phyloP scores from a whole-genome alignment of 345 rosid species.

The Litchi chinensis region DNA sequence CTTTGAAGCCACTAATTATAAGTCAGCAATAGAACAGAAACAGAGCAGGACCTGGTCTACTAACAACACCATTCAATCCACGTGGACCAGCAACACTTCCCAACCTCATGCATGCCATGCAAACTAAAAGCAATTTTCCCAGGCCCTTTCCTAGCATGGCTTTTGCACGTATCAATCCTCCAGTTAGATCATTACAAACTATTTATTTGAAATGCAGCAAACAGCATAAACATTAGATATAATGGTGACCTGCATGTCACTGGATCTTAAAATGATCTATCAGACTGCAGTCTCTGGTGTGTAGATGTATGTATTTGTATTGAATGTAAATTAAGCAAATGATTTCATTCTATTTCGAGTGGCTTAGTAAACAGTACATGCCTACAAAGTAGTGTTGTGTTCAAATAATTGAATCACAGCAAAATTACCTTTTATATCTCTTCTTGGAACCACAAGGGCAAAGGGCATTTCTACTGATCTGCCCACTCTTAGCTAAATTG shows the following conservation, averaged over 20 bases:
- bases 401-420: background rate
- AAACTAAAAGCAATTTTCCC: too few relatives aligned
- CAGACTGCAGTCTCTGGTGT: background rate
- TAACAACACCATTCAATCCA: too few relatives aligned
- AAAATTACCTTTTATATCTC: constrained; percentile 80
- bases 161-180: too few relatives aligned
- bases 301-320: background rate
- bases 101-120: too few relatives aligned
- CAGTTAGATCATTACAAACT: background rate
- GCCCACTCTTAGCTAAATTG: constrained; percentile 86
- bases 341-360: background rate
- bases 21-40: too few relatives aligned
- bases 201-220: background rate
- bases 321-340: background rate
- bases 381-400: background rate
- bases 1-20: too few relatives aligned
- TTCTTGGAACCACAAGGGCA: constrained; percentile 98
- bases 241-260: background rate
- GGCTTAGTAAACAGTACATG: background rate
- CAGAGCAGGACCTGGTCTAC: too few relatives aligned
- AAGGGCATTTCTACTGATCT: constrained; percentile 86
- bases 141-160: too few relatives aligned
- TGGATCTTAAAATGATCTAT: constrained; percentile 5
- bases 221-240: background rate
- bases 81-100: too few relatives aligned